Percentiles rank a stretch among this genome's conserved stretches.
Conservation (phyloP, 169 alveolate species). For the Plasmodium berghei region DNA sequence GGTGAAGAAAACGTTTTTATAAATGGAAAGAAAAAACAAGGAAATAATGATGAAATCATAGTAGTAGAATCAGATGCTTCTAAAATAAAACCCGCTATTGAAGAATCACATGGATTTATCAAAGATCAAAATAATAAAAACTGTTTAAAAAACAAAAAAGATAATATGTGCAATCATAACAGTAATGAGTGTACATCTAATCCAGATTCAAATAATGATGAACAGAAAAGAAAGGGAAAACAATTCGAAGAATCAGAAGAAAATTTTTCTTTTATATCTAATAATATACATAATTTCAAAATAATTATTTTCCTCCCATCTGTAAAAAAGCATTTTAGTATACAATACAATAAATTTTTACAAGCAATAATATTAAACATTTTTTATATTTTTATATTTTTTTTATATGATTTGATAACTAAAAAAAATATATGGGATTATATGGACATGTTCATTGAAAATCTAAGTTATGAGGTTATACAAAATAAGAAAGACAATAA, state of each 20-base stretch:
- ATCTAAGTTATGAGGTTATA: not conserved
- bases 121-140: too few species aligned
- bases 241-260: not conserved
- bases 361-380: slow-evolving; percentile 62
- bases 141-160: too few species aligned
- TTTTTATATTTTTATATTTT: slow-evolving; percentile 51
- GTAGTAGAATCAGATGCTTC: not conserved
- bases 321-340: slow-evolving; percentile 48
- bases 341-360: slow-evolving; percentile 68
- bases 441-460: slow-evolving; percentile 35
- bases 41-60: too few species aligned
- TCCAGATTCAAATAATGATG: not conserved
- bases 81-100: not conserved
- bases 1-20: not conserved
- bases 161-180: not conserved
- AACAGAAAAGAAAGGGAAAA: not conserved
- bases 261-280: slow-evolving; percentile 24
- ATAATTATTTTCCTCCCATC: slow-evolving; percentile 65
- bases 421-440: slow-evolving; percentile 39
- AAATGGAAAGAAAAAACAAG: not conserved
- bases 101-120: too few species aligned
- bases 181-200: not conserved
- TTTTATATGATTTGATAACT: slow-evolving; percentile 45
- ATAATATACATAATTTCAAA: slow-evolving; percentile 34
- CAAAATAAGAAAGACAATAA: not conserved